phyloP scores from a whole-genome alignment of 805 yeast species.

The Candida jianshihensis region DNA sequence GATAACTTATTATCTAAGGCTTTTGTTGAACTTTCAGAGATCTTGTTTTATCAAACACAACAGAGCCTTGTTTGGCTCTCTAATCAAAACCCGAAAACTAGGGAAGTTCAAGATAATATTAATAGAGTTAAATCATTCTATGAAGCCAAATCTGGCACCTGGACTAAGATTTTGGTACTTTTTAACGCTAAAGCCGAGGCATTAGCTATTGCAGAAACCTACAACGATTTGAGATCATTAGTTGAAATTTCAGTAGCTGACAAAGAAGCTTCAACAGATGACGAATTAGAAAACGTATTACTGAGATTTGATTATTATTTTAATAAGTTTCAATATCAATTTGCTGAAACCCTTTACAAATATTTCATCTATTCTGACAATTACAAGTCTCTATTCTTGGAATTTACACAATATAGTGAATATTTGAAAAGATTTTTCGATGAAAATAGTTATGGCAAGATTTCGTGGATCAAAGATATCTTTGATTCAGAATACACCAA shows the following conservation, averaged over 20 bases:
- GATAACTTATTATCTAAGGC: slow-evolving; percentile 14
- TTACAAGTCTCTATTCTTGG: slow-evolving; percentile 45
- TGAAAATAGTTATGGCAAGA: slow-evolving; percentile 38
- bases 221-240: slow-evolving; percentile 58
- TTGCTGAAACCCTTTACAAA: slow-evolving; percentile 58
- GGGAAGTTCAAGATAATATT: slow-evolving; percentile 14
- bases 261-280: slow-evolving; percentile 22
- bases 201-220: slow-evolving; percentile 54
- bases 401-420: slow-evolving; percentile 45
- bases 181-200: slow-evolving; percentile 47
- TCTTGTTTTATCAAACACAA: slow-evolving; percentile 33
- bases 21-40: slow-evolving; percentile 31
- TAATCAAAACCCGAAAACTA: slow-evolving; percentile 14
- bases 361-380: slow-evolving; percentile 49
- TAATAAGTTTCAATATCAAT: slow-evolving; percentile 54
- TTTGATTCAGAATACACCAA: slow-evolving; percentile 39
- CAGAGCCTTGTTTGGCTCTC: slow-evolving; percentile 29
- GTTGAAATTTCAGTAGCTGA: slow-evolving; percentile 44
- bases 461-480: slow-evolving; percentile 70
- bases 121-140: slow-evolving; percentile 18
- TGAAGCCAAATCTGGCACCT: slow-evolving; percentile 30
- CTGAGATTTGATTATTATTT: slow-evolving; percentile 43
- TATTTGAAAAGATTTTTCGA: slow-evolving; percentile 47
- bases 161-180: slow-evolving; percentile 57
- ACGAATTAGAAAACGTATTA: slow-evolving; percentile 12